Base-by-base conservation (phyloP, 78 protist species). In the Acrasis kona region DNA sequence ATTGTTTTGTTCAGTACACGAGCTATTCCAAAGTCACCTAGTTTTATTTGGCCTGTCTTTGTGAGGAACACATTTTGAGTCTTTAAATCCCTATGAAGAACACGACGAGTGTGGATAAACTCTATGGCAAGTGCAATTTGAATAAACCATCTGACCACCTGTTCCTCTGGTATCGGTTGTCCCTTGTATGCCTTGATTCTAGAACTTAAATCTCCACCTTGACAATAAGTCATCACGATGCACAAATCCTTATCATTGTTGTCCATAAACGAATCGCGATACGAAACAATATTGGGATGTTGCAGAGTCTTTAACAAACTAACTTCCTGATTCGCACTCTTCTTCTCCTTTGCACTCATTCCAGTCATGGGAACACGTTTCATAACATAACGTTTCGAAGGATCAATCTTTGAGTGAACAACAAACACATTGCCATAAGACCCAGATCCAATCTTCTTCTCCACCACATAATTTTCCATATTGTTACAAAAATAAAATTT, bases 221-320 rank as follows among this genome's bases (percentile, higher is more conserved):
- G 95, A 8, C 93, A 90, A 42, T 80, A 95, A 39, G 92, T 96
- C 96, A 92, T 95, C 41, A 89, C 74, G 5, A 94, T 90, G 72
- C 88, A 81, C 28, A 95, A 76, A 50, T 31, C 41, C 42, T 66
- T 88, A 85, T 39, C 58, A 8, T 1, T 84, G 76, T 36, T 79
- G 4, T 41, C 80, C 27, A 65, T 1, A 74, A 92, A 91, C 27
- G 84, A 69, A n/a, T 92, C n/a, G n/a, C n/a, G n/a, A n/a, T n/a
- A n/a, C n/a, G n/a, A n/a, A n/a, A n/a, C n/a, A n/a, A n/a, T n/a
- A n/a, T n/a, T n/a, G n/a, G n/a, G n/a, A n/a, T n/a, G n/a, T n/a
- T n/a, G n/a, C n/a, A n/a, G n/a, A n/a, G n/a, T n/a, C n/a, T n/a
- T n/a, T n/a, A n/a, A n/a, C n/a, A n/a, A n/a, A n/a, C n/a, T n/a